Percentiles rank a stretch among this genome's conserved stretches.
phyloP scores from a whole-genome alignment of 2,329 filamentous ascomycete species.

The Talaromyces amestolkiae region DNA sequence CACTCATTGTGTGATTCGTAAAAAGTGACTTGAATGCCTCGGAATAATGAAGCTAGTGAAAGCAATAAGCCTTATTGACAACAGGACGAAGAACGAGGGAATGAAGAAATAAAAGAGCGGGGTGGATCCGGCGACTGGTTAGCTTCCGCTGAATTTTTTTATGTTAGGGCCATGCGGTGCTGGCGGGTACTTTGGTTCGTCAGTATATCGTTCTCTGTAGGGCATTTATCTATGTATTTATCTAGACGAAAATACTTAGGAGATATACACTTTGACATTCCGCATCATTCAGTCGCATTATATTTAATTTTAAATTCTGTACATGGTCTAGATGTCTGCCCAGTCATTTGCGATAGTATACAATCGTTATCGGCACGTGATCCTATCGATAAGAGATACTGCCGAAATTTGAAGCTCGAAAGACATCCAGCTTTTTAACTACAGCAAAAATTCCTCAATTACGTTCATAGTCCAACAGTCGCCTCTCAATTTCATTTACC shows the following conservation, averaged over 20 bases:
- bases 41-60: background rate
- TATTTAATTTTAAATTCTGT: background rate
- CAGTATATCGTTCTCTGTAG: background rate
- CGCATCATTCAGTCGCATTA: no score
- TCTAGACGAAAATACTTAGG: background rate
- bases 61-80: slow-evolving; percentile 2
- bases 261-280: background rate
- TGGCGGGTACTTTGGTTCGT: slow-evolving; percentile 6
- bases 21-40: background rate
- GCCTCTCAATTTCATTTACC: background rate
- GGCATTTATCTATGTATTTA: background rate
- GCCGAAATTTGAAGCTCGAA: slow-evolving; percentile 6
- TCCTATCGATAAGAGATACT: slow-evolving; percentile 16
- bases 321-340: background rate
- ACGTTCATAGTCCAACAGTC: background rate
- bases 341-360: background rate
- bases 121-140: slow-evolving; percentile 12
- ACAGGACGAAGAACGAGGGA: slow-evolving; percentile 8
- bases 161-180: slow-evolving; percentile 2
- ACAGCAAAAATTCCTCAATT: background rate
- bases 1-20: slow-evolving; percentile 40
- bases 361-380: slow-evolving; percentile 17
- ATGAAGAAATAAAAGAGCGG: slow-evolving; percentile 19
- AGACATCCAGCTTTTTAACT: background rate
- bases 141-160: slow-evolving; percentile 14